phyloP scores from a whole-genome alignment of 2,329 filamentous ascomycete genomes.

The Trichoderma polysporum region DNA sequence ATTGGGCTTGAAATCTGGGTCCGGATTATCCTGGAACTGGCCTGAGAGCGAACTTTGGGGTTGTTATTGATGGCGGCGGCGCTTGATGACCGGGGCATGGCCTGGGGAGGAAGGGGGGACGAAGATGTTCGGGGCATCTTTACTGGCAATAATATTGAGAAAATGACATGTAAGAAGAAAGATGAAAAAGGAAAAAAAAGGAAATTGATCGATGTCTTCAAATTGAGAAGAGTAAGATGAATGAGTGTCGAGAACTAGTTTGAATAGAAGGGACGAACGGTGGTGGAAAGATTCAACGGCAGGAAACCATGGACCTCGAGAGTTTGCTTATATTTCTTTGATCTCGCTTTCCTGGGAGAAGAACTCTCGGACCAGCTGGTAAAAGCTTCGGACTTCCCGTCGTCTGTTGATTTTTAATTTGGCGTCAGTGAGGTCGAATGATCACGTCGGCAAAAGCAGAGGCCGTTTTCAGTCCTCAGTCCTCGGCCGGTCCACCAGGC shows the following conservation, averaged over 20 bases:
- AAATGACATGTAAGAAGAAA: constrained; percentile 6
- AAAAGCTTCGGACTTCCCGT: neutral
- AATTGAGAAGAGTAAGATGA: constrained; percentile 1
- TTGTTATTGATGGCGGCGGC: constrained; percentile 1
- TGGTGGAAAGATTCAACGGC: neutral
- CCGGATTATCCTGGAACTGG: constrained; percentile 46
- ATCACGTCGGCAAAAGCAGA: constrained; percentile 7
- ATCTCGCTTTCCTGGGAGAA: neutral
- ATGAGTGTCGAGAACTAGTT: constrained; percentile 5
- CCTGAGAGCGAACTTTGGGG: constrained; percentile 8
- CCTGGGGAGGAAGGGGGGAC: constrained; percentile 4
- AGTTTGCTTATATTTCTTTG: neutral
- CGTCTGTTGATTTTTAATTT: neutral
- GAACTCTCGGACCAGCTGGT: constrained; percentile 7
- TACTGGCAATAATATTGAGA: neutral
- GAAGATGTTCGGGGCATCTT: constrained; percentile 14
- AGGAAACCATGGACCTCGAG: constrained; percentile 1
- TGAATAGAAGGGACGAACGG: neutral
- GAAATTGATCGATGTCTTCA: neutral
- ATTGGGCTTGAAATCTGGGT: constrained; percentile 63
- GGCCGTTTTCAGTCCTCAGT: constrained; percentile 14
- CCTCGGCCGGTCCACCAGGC: constrained; percentile 1
- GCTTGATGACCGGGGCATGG: constrained; percentile 16
- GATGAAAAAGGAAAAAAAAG: neutral
- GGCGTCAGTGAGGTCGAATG: neutral